Percentiles rank a stretch among this genome's conserved stretches.
phyloP scores from a whole-genome alignment of 1,284 basidiomycete species.

The Polyporus tsugae region DNA sequence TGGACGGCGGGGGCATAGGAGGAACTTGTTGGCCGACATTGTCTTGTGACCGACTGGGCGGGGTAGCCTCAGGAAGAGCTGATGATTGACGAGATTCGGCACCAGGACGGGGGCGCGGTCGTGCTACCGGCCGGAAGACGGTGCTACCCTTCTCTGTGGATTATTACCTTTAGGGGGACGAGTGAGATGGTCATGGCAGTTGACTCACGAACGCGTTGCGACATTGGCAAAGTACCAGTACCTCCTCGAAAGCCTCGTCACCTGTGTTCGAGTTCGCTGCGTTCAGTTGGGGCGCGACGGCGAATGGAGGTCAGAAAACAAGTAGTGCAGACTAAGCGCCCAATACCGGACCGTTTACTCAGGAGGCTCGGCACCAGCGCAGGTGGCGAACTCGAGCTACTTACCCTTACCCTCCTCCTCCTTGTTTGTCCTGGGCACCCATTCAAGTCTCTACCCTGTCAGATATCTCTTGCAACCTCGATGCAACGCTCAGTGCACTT shows the following conservation, averaged over 20 bases:
- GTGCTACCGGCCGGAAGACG: conserved; percentile 71
- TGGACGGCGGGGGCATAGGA: conserved; percentile 36
- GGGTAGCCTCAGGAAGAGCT: conserved; percentile 40
- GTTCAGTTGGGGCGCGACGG: background rate
- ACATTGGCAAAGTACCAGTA: conserved; percentile 53
- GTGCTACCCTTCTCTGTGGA: conserved; percentile 72
- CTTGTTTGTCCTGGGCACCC: background rate
- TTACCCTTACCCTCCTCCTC: background rate
- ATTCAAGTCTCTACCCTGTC: background rate
- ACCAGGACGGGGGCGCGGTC: conserved; percentile 54
- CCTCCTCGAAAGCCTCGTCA: background rate
- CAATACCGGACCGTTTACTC: background rate
- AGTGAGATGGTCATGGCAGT: conserved; percentile 28
- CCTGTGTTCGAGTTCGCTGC: background rate
- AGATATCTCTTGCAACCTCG: background rate
- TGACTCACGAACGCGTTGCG: conserved; percentile 76
- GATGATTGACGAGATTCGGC: conserved; percentile 50
- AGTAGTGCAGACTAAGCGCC: background rate
- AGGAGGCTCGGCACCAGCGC: no score
- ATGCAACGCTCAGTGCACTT: conserved; percentile 49
- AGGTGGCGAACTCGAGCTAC: background rate
- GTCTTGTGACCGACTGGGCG: conserved; percentile 13
- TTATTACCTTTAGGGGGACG: conserved; percentile 6
- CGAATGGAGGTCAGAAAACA: conserved; percentile 4
- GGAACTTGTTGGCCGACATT: conserved; percentile 9